A percentile compares a stretch with the other conserved stretches of the same genome.
Evolutionary conservation across 305 asterid genomes (phyloP).

Genomic region (Solanum chacoense): DNA sequence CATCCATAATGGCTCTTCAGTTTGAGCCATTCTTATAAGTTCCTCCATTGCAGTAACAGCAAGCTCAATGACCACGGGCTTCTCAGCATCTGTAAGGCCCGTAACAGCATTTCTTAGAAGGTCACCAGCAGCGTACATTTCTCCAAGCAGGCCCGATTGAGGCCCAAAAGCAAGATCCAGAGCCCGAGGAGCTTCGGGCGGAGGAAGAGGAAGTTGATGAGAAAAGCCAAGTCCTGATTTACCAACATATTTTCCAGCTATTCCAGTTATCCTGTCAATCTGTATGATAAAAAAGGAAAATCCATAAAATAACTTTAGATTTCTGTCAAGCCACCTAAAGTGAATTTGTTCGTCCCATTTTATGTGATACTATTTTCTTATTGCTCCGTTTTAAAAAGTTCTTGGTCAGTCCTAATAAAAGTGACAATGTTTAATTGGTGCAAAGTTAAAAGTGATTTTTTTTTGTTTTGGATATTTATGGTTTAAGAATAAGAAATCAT

Average conservation of each 20-base stretch:
- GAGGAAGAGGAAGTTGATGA: constrained; percentile 15
- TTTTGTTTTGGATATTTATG: background rate
- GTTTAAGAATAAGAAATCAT: background rate
- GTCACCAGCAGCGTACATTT: constrained; percentile 2
- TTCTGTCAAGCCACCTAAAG: background rate
- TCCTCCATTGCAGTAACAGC: constrained; percentile 51
- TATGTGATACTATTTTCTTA: background rate
- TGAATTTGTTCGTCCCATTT: background rate
- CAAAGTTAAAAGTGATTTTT: background rate
- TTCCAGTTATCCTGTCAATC: constrained; percentile 30
- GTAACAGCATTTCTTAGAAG: constrained; percentile 4
- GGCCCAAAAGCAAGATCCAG: background rate
- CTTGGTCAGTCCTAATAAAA: background rate
- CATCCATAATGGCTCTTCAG: constrained; percentile 47
- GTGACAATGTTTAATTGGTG: background rate
- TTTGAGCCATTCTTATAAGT: constrained; percentile 28
- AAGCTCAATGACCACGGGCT: constrained; percentile 18
- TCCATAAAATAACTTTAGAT: background rate
- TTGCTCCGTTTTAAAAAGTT: background rate
- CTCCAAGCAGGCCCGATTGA: constrained; percentile 8
- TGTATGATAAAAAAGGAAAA: background rate
- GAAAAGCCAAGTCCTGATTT: constrained; percentile 1
- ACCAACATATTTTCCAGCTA: constrained; percentile 25
- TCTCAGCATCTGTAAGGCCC: constrained; percentile 8
- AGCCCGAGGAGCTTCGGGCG: background rate